Evolutionary conservation across 805 yeast genomes (phyloP), one percentile per base, ranked within the genome.

Genomic region (Teunomyces stri): DNA sequence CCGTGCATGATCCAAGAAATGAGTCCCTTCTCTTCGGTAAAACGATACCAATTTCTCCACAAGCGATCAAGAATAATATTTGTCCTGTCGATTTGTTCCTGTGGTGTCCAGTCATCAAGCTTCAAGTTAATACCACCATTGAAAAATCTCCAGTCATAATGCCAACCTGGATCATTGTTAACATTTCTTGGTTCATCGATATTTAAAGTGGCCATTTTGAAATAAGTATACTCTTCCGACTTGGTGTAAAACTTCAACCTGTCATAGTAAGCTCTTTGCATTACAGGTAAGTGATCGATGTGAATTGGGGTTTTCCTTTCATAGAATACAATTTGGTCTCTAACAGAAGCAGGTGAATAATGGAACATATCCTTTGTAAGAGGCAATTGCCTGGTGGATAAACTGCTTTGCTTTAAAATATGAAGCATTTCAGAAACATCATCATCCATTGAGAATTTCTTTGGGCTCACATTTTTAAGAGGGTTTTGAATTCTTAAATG

Each of bases 211-310:
- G 71, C 65, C 64, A 61, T 63, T 43, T 63, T 60, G 58, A 69
- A 76, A 55, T 75, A 75, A 49, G 78, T 75, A 6, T 65, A 62
- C 1, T 69, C 69, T 6, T 57, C 62, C 6, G 58, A 56, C 15
- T 50, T 45, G 6, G 59, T 51, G 1, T 78, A 70, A 47, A 56
- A 56, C 43, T 61, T 50, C 43, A 76, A 58, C 44, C 72, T 61
- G 4, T 67, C 55, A 35, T 62, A 56, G 54, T 76, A 75, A 4
- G 55, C 51, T 16, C 58, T 39, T 34, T 60, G 62, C 28, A 59
- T 59, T 5, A 44, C 38, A 3, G 58, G 47, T n/a, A 60, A 44
- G 27, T 58, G 54, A 36, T 49, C 33, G 43, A 44, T n/a, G 51
- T 51, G 46, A 49, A 35, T 18, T 16, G 39, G 21, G 45, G 31